These are phyloP conservation scores for Cercospora canescens DNA, from an alignment of 2,329 filamentous ascomycete genomes.

Conservation along the genomic window DNA sequence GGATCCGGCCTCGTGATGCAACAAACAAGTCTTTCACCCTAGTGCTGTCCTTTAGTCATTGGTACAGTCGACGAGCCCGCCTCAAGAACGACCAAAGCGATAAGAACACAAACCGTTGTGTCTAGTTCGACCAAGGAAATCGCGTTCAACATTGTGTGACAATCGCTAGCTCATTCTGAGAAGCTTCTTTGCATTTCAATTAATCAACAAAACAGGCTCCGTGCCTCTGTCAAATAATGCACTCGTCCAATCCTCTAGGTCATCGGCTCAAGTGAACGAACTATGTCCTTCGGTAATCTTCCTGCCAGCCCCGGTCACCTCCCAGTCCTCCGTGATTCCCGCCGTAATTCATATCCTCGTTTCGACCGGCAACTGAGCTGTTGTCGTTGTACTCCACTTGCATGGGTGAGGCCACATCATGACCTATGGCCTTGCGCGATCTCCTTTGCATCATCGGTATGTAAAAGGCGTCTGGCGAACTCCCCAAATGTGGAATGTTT, in stretches of 20 bases:
- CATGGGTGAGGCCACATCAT: not conserved
- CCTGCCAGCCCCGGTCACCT: not conserved
- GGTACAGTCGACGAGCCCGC: too few species aligned
- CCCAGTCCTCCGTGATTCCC: not conserved
- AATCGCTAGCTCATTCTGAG: too few species aligned
- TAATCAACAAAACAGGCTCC: too few species aligned
- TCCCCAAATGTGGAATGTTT: not conserved
- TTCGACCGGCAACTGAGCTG: not conserved
- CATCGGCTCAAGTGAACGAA: not conserved
- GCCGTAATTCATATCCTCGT: not conserved
- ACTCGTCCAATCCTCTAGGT: not conserved
- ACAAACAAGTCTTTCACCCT: not conserved
- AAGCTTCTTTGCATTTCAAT: too few species aligned
- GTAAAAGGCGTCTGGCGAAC: not conserved
- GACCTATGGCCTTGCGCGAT: not conserved
- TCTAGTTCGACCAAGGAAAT: too few species aligned
- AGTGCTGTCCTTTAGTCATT: not conserved
- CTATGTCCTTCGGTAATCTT: not conserved
- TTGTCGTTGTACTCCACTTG: not conserved
- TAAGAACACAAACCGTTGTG: too few species aligned
- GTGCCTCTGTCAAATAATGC: not conserved
- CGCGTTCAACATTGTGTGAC: too few species aligned
- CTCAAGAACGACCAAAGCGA: too few species aligned
- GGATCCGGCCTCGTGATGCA: not conserved
- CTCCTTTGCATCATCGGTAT: not conserved